Conservation (phyloP, 345 rosid species). For the Microcos paniculata region DNA sequence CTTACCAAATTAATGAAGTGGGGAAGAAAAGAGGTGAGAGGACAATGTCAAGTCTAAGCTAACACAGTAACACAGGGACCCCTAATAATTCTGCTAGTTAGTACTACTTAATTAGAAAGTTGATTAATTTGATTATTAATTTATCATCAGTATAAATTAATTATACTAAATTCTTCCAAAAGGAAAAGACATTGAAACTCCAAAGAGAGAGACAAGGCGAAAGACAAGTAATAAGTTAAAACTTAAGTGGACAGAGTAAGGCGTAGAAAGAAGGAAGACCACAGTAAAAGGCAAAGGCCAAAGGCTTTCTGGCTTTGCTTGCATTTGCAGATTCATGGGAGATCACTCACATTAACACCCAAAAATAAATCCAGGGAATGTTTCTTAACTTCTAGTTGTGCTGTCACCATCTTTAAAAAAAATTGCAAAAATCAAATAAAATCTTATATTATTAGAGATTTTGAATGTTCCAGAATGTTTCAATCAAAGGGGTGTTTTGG, state of each 20-base stretch:
- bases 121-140: background rate
- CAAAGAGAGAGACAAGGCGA: background rate
- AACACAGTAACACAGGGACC: background rate
- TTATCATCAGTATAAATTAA: too few relatives aligned
- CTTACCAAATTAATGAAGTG: conserved; percentile 18
- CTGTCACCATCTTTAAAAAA: conserved; percentile 33
- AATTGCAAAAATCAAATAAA: background rate
- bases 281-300: conserved; percentile 26
- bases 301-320: too few relatives aligned
- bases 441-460: background rate
- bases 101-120: background rate
- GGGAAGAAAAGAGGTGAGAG: conserved; percentile 12
- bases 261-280: conserved; percentile 15
- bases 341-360: conserved; percentile 1
- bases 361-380: conserved; percentile 23
- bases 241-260: background rate
- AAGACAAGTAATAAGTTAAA: background rate
- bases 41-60: conserved; percentile 12
- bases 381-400: conserved; percentile 31
- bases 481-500: background rate
- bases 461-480: background rate
- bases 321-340: conserved; percentile 37
- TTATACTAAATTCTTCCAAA: background rate
- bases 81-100: background rate
- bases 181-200: background rate